Evolutionary conservation across 1,284 basidiomycete genomes (phyloP).

Genomic region (Schizophyllum amplum): DNA sequence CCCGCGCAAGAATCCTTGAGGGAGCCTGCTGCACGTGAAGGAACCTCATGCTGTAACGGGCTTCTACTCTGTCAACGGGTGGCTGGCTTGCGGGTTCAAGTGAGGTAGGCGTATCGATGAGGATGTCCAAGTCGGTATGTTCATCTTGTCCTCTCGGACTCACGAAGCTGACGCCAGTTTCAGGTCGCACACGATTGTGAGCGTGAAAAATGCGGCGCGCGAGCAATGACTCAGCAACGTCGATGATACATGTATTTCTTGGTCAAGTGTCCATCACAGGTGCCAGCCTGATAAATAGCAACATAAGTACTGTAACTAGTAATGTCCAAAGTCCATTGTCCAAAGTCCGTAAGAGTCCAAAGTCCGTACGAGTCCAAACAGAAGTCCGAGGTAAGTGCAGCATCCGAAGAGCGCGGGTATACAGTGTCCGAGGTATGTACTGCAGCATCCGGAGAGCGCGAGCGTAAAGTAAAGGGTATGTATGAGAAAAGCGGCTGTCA

Average conservation of each 20-base stretch:
- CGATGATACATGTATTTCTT: background rate
- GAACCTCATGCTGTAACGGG: slow-evolving; percentile 21
- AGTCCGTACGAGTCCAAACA: no score
- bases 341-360: background rate
- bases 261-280: background rate
- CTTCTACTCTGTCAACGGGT: slow-evolving; percentile 24
- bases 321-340: background rate
- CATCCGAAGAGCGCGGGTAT: no score
- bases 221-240: no score
- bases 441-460: no score
- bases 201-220: no score
- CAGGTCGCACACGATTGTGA: no score
- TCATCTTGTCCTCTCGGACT: background rate
- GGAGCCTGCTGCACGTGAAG: slow-evolving; percentile 17
- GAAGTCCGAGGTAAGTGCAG: no score
- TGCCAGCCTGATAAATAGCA: no score
- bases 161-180: no score
- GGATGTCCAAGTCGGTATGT: background rate
- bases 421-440: background rate
- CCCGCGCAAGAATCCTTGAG: slow-evolving; percentile 22
- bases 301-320: no score
- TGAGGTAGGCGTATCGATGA: background rate
- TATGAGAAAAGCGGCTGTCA: no score
- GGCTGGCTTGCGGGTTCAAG: slow-evolving; percentile 26
- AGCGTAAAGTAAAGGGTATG: no score